Percentiles rank a stretch among this genome's conserved stretches.
Conservation (phyloP, 2,329 filamentous ascomycete genomes). For the Periglandula ipomoeae region DNA sequence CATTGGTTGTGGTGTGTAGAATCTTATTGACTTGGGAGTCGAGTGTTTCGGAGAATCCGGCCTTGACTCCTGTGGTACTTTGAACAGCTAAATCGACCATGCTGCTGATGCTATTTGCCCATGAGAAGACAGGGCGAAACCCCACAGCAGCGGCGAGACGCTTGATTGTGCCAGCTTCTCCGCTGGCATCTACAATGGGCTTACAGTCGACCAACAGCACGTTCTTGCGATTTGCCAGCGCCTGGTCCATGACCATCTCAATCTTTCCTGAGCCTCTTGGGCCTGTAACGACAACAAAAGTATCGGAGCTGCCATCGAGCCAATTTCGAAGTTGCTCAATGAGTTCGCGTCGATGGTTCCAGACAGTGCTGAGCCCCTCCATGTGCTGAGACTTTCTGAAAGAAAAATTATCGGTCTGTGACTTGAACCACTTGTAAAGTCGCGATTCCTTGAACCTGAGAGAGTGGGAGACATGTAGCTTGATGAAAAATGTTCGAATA, state of each 20-base stretch:
- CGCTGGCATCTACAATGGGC: constrained; percentile 80
- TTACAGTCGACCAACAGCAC: constrained; percentile 89
- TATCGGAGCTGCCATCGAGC: constrained; percentile 81
- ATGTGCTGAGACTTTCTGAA: constrained; percentile 53
- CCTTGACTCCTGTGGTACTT: constrained; percentile 87
- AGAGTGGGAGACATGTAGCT: constrained; percentile 71
- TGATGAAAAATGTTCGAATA: constrained; percentile 87
- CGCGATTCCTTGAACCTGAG: constrained; percentile 65
- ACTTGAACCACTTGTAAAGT: constrained; percentile 71
- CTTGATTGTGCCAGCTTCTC: constrained; percentile 77
- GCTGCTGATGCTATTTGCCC: constrained; percentile 91
- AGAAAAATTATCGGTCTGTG: constrained; percentile 51
- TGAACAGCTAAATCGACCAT: constrained; percentile 88
- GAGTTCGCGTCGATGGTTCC: constrained; percentile 75
- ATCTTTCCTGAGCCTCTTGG: constrained; percentile 86
- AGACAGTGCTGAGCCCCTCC: constrained; percentile 68
- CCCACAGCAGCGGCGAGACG: constrained; percentile 76
- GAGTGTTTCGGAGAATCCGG: constrained; percentile 86
- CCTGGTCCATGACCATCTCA: constrained; percentile 79
- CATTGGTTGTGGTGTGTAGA: constrained; percentile 69
- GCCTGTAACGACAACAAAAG: constrained; percentile 89
- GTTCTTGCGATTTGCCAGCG: constrained; percentile 64
- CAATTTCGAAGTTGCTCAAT: constrained; percentile 77
- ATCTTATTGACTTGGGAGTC: constrained; percentile 88
- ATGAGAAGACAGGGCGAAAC: constrained; percentile 88